phyloP scores from a whole-genome alignment of 768 basidiomycete species.

The Kwoniella europaea region DNA sequence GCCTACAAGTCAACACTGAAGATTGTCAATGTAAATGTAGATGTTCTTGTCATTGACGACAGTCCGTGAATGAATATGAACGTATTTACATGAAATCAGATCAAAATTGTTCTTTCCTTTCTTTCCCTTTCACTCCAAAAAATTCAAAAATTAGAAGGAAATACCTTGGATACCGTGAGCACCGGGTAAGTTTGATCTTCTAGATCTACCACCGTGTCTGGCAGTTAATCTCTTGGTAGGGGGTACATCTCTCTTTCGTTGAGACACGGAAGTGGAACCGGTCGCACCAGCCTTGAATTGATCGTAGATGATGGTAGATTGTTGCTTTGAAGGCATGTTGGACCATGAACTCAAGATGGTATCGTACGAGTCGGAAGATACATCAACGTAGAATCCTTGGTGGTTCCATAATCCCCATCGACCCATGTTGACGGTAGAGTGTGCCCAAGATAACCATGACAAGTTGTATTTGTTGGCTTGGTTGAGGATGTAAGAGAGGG shows the following conservation, averaged over 20 bases:
- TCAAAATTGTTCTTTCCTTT: neutral
- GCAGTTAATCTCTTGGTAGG: slow-evolving; percentile 23
- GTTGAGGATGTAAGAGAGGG: slow-evolving; percentile 42
- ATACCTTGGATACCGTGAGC: slow-evolving; percentile 24
- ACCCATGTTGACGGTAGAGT: slow-evolving; percentile 41
- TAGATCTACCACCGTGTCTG: slow-evolving; percentile 29
- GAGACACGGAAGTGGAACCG: slow-evolving; percentile 17
- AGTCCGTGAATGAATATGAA: no score
- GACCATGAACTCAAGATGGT: slow-evolving; percentile 37
- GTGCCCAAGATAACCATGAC: slow-evolving; percentile 48
- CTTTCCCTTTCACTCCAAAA: neutral
- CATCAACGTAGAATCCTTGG: slow-evolving; percentile 33
- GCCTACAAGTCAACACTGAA: no score
- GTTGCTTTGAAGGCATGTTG: slow-evolving; percentile 36
- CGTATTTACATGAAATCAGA: no score
- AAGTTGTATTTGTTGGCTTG: slow-evolving; percentile 40
- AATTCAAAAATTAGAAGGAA: slow-evolving; percentile 19
- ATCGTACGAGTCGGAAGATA: slow-evolving; percentile 44
- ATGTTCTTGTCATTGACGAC: no score
- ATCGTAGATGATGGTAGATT: slow-evolving; percentile 30
- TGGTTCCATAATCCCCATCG: slow-evolving; percentile 49
- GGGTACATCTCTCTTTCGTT: slow-evolving; percentile 17
- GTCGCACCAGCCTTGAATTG: slow-evolving; percentile 30
- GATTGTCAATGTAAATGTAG: no score
- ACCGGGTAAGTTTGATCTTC: slow-evolving; percentile 15